Percentiles rank a stretch among this genome's conserved stretches.
These are phyloP conservation scores for Phytophthora citricola DNA, from an alignment of 352 stramenopile species.

Conservation along the genomic window DNA sequence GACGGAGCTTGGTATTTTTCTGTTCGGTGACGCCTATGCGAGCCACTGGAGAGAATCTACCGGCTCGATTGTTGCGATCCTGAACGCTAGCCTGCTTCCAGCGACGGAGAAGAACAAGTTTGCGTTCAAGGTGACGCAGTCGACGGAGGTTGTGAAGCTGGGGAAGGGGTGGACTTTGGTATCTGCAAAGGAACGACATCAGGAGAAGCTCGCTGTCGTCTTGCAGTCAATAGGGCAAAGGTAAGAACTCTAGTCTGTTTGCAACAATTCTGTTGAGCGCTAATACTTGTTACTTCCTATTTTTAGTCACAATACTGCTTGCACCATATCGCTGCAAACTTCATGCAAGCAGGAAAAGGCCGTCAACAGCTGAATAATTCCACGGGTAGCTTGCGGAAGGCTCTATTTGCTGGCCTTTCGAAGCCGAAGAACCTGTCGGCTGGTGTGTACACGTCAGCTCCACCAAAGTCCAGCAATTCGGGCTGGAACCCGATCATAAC, in stretches of 20 bases:
- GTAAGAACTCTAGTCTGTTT: slow-evolving; percentile 23
- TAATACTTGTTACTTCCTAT: slow-evolving; percentile 1
- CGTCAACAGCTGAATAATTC: slow-evolving; percentile 84
- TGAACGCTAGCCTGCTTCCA: slow-evolving; percentile 74
- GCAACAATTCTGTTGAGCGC: not conserved
- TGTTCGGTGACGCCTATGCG: slow-evolving; percentile 78
- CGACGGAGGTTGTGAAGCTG: slow-evolving; percentile 67
- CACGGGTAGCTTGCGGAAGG: slow-evolving; percentile 68
- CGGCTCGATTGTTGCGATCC: slow-evolving; percentile 67
- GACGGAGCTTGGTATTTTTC: slow-evolving; percentile 76
- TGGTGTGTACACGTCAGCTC: slow-evolving; percentile 69
- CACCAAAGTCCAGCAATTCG: slow-evolving; percentile 23
- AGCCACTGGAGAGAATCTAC: slow-evolving; percentile 70
- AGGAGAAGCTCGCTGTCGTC: slow-evolving; percentile 65
- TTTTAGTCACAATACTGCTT: slow-evolving; percentile 75
- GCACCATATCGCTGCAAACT: slow-evolving; percentile 78
- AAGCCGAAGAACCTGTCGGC: slow-evolving; percentile 82
- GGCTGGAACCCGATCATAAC: slow-evolving; percentile 43
- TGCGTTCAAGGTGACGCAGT: slow-evolving; percentile 73
- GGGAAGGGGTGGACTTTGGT: slow-evolving; percentile 71
- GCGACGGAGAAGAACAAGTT: slow-evolving; percentile 81
- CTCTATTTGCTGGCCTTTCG: slow-evolving; percentile 56
- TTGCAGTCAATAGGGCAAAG: slow-evolving; percentile 80
- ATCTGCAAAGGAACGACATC: slow-evolving; percentile 79
- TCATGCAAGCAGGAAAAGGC: slow-evolving; percentile 71